Evolutionary conservation across 2,329 filamentous ascomycete species (phyloP).

Genomic region (Aspergillus piperis): DNA sequence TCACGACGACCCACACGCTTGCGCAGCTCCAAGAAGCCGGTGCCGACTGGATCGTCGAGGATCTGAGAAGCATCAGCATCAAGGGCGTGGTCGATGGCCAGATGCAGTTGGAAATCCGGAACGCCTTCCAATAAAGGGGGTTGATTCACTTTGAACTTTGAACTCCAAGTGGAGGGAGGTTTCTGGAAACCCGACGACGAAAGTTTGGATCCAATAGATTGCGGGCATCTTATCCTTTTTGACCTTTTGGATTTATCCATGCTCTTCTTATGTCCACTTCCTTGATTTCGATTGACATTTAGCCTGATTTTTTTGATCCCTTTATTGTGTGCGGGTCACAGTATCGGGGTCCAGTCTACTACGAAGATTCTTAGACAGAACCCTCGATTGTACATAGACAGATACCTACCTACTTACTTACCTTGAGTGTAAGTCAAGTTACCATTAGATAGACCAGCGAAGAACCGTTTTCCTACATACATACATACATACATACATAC

Average conservation of each 20-base stretch:
- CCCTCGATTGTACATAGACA: not conserved
- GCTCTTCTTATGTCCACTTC: not conserved
- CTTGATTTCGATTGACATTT: not conserved
- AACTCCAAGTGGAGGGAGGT: not conserved
- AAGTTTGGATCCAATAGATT: not conserved
- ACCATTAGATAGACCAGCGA: not conserved
- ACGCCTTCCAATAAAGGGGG: conserved; percentile 51
- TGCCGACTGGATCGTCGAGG: conserved; percentile 85
- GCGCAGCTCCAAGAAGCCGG: conserved; percentile 71
- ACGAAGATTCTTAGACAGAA: not conserved
- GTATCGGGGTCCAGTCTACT: not conserved
- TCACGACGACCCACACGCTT: conserved; percentile 79
- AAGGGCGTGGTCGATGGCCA: conserved; percentile 57
- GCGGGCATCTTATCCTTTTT: conserved; percentile 1
- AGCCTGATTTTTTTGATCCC: not conserved
- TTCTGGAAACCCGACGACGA: conserved; percentile 2
- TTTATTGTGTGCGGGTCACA: conserved; percentile 1
- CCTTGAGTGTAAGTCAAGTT: not conserved
- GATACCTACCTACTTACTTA: not conserved
- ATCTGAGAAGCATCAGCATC: conserved; percentile 73
- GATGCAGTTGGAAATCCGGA: conserved; percentile 67
- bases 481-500: not conserved
- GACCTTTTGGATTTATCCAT: not conserved
- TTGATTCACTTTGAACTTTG: not conserved
- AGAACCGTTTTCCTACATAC: not conserved